Evolutionary conservation across 1,284 basidiomycete genomes (phyloP).

Genomic region (Cystobasidium slooffiae): DNA sequence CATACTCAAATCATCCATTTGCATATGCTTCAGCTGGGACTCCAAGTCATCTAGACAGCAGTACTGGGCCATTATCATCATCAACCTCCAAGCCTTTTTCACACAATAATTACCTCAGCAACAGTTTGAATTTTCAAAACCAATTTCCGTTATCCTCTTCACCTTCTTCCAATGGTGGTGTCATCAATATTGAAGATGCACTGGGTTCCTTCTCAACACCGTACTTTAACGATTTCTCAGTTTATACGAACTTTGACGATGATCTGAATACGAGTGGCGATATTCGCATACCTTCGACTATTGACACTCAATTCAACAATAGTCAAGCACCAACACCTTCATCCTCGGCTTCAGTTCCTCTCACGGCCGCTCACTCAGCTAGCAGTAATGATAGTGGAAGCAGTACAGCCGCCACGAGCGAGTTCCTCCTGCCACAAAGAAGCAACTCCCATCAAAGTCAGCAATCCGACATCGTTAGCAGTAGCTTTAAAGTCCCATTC

Average conservation of each 20-base stretch:
- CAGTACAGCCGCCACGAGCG: slow-evolving; percentile 22
- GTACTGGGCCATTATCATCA: background rate
- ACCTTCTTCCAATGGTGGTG: background rate
- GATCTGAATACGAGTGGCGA: slow-evolving; percentile 19
- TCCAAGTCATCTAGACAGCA: slow-evolving; percentile 21
- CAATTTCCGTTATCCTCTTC: slow-evolving; percentile 9
- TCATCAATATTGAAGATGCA: slow-evolving; percentile 36
- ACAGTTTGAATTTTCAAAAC: slow-evolving; percentile 9
- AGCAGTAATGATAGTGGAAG: slow-evolving; percentile 15
- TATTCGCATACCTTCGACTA: slow-evolving; percentile 6
- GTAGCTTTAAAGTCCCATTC: slow-evolving; percentile 37
- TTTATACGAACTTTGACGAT: slow-evolving; percentile 27
- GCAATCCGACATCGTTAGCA: background rate
- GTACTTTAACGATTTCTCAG: slow-evolving; percentile 23
- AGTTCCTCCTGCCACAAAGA: background rate
- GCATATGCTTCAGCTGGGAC: slow-evolving; percentile 24
- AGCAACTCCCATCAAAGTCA: background rate
- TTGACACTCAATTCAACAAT: background rate
- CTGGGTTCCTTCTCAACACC: slow-evolving; percentile 22
- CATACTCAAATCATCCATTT: slow-evolving; percentile 12
- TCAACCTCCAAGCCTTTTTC: slow-evolving; percentile 6
- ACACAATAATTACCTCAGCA: slow-evolving; percentile 5
- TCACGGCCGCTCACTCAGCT: slow-evolving; percentile 19
- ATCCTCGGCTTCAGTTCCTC: slow-evolving; percentile 12
- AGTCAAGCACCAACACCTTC: slow-evolving; percentile 25